Evolutionary conservation across 2,329 filamentous ascomycete genomes (phyloP).

Genomic region (Bipolaris gigantea): DNA sequence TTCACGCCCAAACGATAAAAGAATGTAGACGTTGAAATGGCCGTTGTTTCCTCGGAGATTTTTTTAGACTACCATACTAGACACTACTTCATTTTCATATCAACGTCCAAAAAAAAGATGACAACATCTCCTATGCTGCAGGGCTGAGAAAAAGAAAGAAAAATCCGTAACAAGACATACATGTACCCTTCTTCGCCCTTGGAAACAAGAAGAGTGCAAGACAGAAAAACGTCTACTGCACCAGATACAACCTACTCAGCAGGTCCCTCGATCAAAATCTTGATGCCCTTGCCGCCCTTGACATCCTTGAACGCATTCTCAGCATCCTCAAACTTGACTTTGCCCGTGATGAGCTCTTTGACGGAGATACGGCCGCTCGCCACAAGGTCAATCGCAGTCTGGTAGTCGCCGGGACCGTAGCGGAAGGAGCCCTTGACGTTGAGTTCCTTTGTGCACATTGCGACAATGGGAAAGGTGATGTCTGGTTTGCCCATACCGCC

Average conservation of each 20-base stretch:
- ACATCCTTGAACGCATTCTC: slow-evolving; percentile 87
- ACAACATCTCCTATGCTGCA: too few relatives aligned
- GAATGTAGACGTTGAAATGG: too few relatives aligned
- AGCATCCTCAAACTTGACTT: slow-evolving; percentile 78
- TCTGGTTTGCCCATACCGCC: slow-evolving; percentile 83
- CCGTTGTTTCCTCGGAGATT: too few relatives aligned
- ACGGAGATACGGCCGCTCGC: slow-evolving; percentile 68
- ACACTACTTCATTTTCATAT: too few relatives aligned
- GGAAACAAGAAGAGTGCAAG: not conserved
- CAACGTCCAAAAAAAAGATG: too few relatives aligned
- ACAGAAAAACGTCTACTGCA: too few relatives aligned
- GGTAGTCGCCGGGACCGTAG: slow-evolving; percentile 86
- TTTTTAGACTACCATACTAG: too few relatives aligned
- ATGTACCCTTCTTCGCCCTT: not conserved
- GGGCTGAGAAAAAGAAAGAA: too few relatives aligned
- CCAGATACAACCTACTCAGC: slow-evolving; percentile 19
- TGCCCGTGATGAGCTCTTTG: slow-evolving; percentile 77
- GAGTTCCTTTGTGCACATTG: slow-evolving; percentile 85
- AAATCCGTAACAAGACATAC: too few relatives aligned
- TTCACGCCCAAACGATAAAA: too few relatives aligned
- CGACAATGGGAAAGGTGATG: slow-evolving; percentile 90
- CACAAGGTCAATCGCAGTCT: slow-evolving; percentile 77
- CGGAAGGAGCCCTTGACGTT: slow-evolving; percentile 86
- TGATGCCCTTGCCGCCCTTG: slow-evolving; percentile 77
- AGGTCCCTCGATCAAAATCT: slow-evolving; percentile 58